Base-by-base conservation (phyloP, 306 rosid species). In the Castanea crenata region DNA sequence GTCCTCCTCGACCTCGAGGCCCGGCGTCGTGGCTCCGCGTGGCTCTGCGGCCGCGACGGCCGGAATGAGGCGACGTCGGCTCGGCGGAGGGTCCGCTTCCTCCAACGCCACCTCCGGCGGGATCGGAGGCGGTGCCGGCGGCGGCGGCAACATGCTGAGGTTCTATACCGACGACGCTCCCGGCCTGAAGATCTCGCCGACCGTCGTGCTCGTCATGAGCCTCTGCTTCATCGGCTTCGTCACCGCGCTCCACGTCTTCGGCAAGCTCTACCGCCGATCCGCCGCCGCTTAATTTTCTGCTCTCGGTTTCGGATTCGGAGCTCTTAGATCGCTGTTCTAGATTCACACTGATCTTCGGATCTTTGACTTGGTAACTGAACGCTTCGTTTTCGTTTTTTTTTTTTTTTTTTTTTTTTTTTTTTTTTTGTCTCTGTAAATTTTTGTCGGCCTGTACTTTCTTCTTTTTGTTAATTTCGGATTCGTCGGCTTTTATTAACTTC, bases 121-220 rank as follows among this genome's bases (percentile, higher is more conserved):
- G 5, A 64, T 69, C 5, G 77, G 75, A 19, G 85, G 86, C 27
- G 91, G 87, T 3, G 74, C 88, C 0, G 86, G 87, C 3, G 83
- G 52, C 31, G 91, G 88, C 2, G 75, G 84, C 65, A 94, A 94
- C 86, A 92, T 94, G 98, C 89, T 92, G 38, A 88, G 98, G 61
- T 94, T 94, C 91, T 94, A 94, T 92, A 94, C 98, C 3, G 97
- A 94, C 54, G 96, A 92, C 13, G 97, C 97, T 2, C 97, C 98
- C 0, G 98, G 97, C 15, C 56, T 92, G 89, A 94, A 94, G 94
- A 94, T 94, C 74, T 79, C 91, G 6, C 97, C 98, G 51, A 92
- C 92, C 44, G 92, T 90, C 61, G 97, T 94, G n/a, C 89, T 94
- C 4, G 92, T 94, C 9, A 82, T 92, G 91, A 90, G 98, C 87